Base-by-base conservation (phyloP, 1,139 yeast genomes). In the Entelexis sorbosivorans region DNA sequence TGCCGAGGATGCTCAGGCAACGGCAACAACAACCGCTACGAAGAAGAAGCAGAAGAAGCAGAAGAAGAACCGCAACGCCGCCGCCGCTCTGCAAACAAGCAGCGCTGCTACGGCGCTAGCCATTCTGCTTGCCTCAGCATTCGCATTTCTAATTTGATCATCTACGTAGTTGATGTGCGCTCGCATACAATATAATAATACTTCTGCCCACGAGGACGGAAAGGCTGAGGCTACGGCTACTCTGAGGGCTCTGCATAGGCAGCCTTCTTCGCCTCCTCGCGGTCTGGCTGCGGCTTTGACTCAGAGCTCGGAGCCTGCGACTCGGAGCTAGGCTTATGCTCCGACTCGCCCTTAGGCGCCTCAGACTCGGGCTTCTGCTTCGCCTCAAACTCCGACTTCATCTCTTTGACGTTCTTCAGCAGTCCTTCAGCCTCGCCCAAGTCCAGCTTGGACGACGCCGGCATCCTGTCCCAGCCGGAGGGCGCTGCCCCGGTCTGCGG, bases 401-500 rank as follows among this genome's bases (percentile, higher is more conserved):
- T 9, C 14, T 42, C 29, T 6, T 13, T 42, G 5, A 42, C 36
- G 19, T 32, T 19, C 19, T 42, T 42, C 19, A 42, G 36, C 5
- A 42, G 28, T 4, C 45, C 45, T 14, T 42, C 31, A 1, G 45
- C 45, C 16, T 42, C 36, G 24, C 36, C 36, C 26, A 42, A 24
- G 36, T 42, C 45, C 36, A 42, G 45, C 45, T 32, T 31, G 17
- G 45, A 42, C 20, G 45, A 19, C 4, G 35, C 36, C 2, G 45
- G 45, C 45, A 42, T 42, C 14, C 45, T 19, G 29, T 42, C 45
- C 45, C 45, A 42, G 7, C 45, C 45, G 1, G 45, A 42, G 19
- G 45, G 45, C 4, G 45, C 45, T 3, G 26, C 45, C 7, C 36
- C 45, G 8, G 35, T n/a, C n/a, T 42, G 45, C 2, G 54, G 56